Evolutionary conservation across 2,329 filamentous ascomycete species (phyloP), one percentile per base, ranked within the genome.

Genomic region (Xylariaceae sp.): DNA sequence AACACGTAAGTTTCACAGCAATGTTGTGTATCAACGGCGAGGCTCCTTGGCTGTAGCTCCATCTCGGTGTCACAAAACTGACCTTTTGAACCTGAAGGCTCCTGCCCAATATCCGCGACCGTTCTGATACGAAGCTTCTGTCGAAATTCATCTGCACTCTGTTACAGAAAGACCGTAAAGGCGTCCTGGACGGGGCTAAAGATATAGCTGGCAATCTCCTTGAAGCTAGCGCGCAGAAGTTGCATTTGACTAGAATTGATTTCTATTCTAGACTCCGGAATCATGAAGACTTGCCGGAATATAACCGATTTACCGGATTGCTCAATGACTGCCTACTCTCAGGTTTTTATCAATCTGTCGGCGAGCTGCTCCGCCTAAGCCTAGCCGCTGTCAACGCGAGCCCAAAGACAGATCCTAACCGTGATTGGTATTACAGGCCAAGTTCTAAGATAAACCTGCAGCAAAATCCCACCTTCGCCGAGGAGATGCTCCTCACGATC

Each of bases 91-190:
- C 30, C 18, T 29, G 9, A 19, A 53, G 54, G 34, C 22, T 53
- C 19, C 1, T 56, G 21, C 54, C 49, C 5, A 56, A 56, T 19
- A 10, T 53, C 40, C 41, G 49, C 10, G 41, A 53, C 36, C 15
- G 29, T 21, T 41, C 50, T 15, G 34, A 53, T 19, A 50, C 21
- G 26, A 39, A 49, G 13, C 26, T 56, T 2, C 29, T 47, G 18
- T 56, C 54, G 6, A 49, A 45, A 39, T 37, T 56, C 6, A 49
- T 53, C 16, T 56, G 54, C 46, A 47, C 49, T 15, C n/a, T 56
- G 29, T 18, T 56, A 37, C 10, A 50, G 39, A 53, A 47, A 42
- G 42, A 41, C 30, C 41, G 50, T 2, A 26, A 53, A 47, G 50
- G 46, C 12, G 34, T 47, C 2, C 54, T 56, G 15, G 9, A 32